phyloP scores from a whole-genome alignment of 495 filamentous ascomycete genomes.

The Penicillium subrubescens region DNA sequence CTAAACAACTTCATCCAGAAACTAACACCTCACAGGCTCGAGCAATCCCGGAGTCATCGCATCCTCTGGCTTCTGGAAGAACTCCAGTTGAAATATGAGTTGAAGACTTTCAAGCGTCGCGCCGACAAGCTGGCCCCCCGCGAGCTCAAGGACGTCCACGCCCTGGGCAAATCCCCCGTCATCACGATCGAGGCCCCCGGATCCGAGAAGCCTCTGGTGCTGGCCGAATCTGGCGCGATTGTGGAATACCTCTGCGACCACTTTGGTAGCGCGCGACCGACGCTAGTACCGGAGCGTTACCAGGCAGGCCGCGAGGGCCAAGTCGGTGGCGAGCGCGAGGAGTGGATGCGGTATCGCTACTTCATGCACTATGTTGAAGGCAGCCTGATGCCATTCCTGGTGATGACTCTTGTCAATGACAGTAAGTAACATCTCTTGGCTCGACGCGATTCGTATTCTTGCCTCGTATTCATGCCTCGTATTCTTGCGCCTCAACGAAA shows the following conservation, averaged over 20 bases:
- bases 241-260: slow-evolving; percentile 79
- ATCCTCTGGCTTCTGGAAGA: slow-evolving; percentile 91
- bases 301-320: slow-evolving; percentile 47
- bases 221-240: slow-evolving; percentile 82
- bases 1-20: not conserved
- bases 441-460: not conserved
- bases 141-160: slow-evolving; percentile 76
- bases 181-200: slow-evolving; percentile 58
- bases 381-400: slow-evolving; percentile 69
- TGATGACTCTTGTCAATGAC: slow-evolving; percentile 59
- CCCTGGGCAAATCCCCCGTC: slow-evolving; percentile 82
- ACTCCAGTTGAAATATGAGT: slow-evolving; percentile 72
- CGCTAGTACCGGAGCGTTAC: slow-evolving; percentile 66
- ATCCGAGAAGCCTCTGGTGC: slow-evolving; percentile 55
- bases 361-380: slow-evolving; percentile 84
- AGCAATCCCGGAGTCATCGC: slow-evolving; percentile 69
- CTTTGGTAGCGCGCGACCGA: slow-evolving; percentile 50
- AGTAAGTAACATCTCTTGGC: slow-evolving; percentile 42
- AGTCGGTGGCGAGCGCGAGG: slow-evolving; percentile 70
- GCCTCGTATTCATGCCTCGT: not conserved
- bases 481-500: not conserved
- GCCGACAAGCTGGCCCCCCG: slow-evolving; percentile 64
- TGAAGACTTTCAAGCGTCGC: slow-evolving; percentile 72
- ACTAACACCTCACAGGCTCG: slow-evolving; percentile 31
- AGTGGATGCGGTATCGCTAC: slow-evolving; percentile 76